phyloP scores from a whole-genome alignment of 176 grass and related monocot genomes.

The Hordeum marinum region DNA sequence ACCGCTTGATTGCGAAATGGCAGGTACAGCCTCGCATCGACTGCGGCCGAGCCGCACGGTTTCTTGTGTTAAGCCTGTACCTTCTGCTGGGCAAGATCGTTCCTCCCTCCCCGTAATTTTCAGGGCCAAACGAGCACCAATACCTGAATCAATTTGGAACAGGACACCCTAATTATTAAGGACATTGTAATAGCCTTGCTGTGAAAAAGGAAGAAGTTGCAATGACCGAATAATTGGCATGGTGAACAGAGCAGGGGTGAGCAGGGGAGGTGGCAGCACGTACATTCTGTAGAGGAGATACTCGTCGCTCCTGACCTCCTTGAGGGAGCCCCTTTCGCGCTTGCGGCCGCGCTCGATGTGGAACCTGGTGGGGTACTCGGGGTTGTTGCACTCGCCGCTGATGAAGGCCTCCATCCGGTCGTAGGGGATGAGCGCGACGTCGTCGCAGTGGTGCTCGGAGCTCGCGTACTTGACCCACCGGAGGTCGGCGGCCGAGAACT shows the following conservation, averaged over 20 bases:
- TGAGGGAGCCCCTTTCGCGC: constrained; percentile 62
- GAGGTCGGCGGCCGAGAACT: constrained; percentile 77
- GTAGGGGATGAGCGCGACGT: constrained; percentile 76
- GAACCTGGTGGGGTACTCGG: constrained; percentile 78
- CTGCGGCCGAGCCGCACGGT: constrained; percentile 70
- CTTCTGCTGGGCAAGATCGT: constrained; percentile 75
- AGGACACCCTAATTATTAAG: background rate
- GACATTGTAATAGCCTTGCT: too few relatives aligned
- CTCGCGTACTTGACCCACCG: constrained; percentile 57
- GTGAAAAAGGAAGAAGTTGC: background rate
- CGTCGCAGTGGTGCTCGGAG: constrained; percentile 67
- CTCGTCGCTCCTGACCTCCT: constrained; percentile 64
- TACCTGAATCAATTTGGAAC: constrained; percentile 41
- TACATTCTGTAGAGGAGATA: constrained; percentile 78
- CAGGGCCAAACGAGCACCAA: constrained; percentile 95
- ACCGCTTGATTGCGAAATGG: constrained; percentile 80
- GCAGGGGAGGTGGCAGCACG: background rate
- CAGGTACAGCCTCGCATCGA: constrained; percentile 91
- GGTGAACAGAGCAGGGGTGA: background rate
- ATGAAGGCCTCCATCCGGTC: constrained; percentile 78
- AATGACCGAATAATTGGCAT: background rate
- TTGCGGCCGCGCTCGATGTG: constrained; percentile 81
- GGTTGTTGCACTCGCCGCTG: constrained; percentile 59
- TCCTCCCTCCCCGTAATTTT: constrained; percentile 88
- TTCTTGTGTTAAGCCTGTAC: constrained; percentile 82